Conservation (phyloP, 202 grass and related monocot species). For the Dendrocalamus latiflorus region DNA sequence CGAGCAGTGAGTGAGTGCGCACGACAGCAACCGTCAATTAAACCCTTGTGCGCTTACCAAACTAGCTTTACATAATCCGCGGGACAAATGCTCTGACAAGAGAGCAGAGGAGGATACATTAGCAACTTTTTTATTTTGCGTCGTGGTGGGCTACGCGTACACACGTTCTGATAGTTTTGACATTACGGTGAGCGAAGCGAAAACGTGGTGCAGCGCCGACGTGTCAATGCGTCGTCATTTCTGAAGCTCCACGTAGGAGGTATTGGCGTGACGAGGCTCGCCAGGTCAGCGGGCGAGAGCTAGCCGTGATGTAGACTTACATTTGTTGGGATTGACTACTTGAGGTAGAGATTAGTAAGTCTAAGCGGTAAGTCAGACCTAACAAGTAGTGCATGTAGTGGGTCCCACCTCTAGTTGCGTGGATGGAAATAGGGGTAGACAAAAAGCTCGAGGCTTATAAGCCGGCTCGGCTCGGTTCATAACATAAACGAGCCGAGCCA, state of each 20-base stretch:
- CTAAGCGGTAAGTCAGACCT: too few species aligned
- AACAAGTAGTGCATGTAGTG: too few species aligned
- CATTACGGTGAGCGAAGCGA: not conserved
- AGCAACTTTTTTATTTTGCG: not conserved
- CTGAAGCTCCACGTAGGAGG: not conserved
- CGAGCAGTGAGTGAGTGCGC: not conserved
- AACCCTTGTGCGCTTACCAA: constrained; percentile 40
- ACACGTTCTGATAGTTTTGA: not conserved
- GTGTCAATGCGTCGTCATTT: constrained; percentile 14
- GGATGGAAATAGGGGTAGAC: too few species aligned
- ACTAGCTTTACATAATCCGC: constrained; percentile 29
- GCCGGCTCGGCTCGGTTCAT: too few species aligned
- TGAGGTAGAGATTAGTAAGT: too few species aligned
- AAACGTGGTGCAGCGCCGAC: not conserved
- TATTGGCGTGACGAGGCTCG: not conserved
- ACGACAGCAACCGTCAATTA: constrained; percentile 16
- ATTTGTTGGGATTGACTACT: too few species aligned
- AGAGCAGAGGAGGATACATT: not conserved
- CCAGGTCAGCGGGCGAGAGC: not conserved
- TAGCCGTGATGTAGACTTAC: too few species aligned
- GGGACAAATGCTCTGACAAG: constrained; percentile 17
- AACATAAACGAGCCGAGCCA: too few species aligned
- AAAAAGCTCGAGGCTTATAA: too few species aligned
- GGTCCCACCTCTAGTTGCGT: too few species aligned
- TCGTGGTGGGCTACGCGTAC: not conserved